Evolutionary conservation across 148 eudicot genomes (phyloP).

Genomic region (Hydrangea macrophylla): DNA sequence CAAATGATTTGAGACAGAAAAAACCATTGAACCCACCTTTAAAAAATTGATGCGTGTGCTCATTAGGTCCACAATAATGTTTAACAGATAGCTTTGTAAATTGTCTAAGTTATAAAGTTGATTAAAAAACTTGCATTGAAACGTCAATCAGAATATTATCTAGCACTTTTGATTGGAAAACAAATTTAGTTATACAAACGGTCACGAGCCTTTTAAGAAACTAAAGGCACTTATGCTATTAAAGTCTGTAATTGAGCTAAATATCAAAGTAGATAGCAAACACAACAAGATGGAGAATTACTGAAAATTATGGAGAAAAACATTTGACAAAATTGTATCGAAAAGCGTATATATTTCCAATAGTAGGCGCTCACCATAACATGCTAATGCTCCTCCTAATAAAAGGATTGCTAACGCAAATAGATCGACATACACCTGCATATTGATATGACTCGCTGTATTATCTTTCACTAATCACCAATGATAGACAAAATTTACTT

Average conservation of each 20-base stretch:
- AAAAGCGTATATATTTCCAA: not conserved
- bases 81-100: not conserved
- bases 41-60: not conserved
- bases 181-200: not conserved
- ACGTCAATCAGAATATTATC: not conserved
- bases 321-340: not conserved
- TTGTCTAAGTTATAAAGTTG: not conserved
- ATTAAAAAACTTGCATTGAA: conserved; percentile 3
- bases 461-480: conserved; percentile 5
- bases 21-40: not conserved
- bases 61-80: not conserved
- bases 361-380: conserved; percentile 65
- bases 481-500: not conserved
- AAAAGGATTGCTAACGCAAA: conserved; percentile 56
- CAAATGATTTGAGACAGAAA: not conserved
- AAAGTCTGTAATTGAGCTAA: not conserved
- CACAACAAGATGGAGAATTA: not conserved
- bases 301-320: not conserved
- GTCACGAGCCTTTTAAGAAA: not conserved
- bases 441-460: conserved; percentile 15
- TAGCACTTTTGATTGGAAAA: not conserved
- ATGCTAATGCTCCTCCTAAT: conserved; percentile 84
- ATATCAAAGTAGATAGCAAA: not conserved
- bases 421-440: conserved; percentile 83
- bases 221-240: not conserved